phyloP scores from a whole-genome alignment of 2,329 filamentous ascomycete genomes.

The Exophiala xenobiotica region DNA sequence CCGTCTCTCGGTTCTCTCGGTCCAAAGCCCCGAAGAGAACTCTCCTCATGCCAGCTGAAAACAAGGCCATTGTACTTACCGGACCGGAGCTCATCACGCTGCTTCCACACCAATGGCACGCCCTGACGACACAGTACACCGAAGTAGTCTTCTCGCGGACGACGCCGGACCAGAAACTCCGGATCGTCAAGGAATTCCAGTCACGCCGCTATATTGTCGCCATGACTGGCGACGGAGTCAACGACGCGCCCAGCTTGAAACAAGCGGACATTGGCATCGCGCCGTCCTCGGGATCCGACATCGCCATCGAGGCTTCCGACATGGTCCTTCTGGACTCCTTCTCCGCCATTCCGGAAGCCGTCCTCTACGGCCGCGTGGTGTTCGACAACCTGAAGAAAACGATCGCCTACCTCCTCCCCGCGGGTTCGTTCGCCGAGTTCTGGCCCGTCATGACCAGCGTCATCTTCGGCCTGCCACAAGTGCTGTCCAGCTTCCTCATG shows the following conservation, averaged over 20 bases:
- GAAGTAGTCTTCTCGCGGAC: conserved; percentile 76
- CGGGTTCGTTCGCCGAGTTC: conserved; percentile 73
- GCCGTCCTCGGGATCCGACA: conserved; percentile 58
- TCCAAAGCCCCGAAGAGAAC: conserved; percentile 2
- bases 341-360: conserved; percentile 68
- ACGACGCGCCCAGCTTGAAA: conserved; percentile 56
- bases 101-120: conserved; percentile 68
- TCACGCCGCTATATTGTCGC: conserved; percentile 57
- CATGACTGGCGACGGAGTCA: conserved; percentile 52
- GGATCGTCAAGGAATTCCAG: conserved; percentile 75
- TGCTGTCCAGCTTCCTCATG: conserved; percentile 72
- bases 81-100: conserved; percentile 66
- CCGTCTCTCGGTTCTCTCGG: neutral
- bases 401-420: conserved; percentile 70
- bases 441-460: conserved; percentile 69
- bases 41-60: conserved; percentile 27
- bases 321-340: conserved; percentile 69
- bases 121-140: conserved; percentile 58
- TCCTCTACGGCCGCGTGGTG: conserved; percentile 71
- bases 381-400: conserved; percentile 79
- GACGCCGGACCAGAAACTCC: conserved; percentile 75
- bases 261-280: conserved; percentile 61
- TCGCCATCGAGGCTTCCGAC: conserved; percentile 62
- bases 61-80: conserved; percentile 60
- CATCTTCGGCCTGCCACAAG: conserved; percentile 69